Percentiles rank a stretch among this genome's conserved stretches.
Evolutionary conservation across 2,329 filamentous ascomycete species (phyloP).

Genomic region (Aspergillaceae sp.): DNA sequence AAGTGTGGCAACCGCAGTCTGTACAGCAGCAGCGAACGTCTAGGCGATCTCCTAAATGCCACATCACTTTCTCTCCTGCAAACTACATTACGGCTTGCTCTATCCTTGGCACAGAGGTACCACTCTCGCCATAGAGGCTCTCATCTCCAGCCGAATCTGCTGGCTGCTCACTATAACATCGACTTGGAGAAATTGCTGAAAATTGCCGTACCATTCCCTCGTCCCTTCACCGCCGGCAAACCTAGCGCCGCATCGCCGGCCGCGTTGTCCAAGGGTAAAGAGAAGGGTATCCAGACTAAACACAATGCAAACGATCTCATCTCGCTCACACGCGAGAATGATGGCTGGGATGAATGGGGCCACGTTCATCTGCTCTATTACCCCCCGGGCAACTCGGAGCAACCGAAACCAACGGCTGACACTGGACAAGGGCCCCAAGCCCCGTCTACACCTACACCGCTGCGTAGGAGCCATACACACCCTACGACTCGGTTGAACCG

Average conservation of each 20-base stretch:
- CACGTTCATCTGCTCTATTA: conserved; percentile 78
- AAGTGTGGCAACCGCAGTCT: conserved; percentile 96
- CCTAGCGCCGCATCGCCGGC: conserved; percentile 46
- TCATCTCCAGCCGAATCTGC: conserved; percentile 61
- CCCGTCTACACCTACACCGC: conserved; percentile 66
- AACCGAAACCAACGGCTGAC: conserved; percentile 23
- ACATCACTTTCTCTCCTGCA: conserved; percentile 72
- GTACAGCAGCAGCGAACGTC: conserved; percentile 83
- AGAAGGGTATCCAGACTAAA: conserved; percentile 49
- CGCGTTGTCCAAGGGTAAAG: conserved; percentile 63
- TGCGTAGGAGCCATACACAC: conserved; percentile 58
- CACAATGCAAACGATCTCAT: conserved; percentile 79
- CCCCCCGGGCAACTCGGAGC: conserved; percentile 29
- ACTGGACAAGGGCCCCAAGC: conserved; percentile 34
- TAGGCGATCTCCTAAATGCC: conserved; percentile 83
- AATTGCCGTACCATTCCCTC: conserved; percentile 72
- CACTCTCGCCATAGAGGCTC: conserved; percentile 70
- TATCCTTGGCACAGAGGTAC: conserved; percentile 85
- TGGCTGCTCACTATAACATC: conserved; percentile 73
- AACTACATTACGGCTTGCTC: conserved; percentile 67
- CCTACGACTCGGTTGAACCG: conserved; percentile 46
- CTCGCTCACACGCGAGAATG: conserved; percentile 55
- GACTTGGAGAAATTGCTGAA: conserved; percentile 72
- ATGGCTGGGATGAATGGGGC: conserved; percentile 66
- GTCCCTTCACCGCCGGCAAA: conserved; percentile 50